Conservation (phyloP, 73 alveolate species). For the Symbiodinium natans region DNA sequence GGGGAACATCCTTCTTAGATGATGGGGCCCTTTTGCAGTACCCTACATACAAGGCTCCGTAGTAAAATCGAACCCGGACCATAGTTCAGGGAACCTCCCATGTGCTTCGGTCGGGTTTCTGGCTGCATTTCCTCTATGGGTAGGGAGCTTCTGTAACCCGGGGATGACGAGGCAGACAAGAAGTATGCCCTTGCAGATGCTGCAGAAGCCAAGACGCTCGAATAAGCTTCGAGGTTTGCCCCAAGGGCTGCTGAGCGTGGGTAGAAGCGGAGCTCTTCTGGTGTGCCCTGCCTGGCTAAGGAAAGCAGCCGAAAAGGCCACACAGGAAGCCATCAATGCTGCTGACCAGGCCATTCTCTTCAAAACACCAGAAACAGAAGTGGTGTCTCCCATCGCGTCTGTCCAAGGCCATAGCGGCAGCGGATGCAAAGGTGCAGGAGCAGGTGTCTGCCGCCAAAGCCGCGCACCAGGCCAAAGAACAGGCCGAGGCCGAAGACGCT, state of each 20-base stretch:
- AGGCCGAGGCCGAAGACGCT: constrained; percentile 31
- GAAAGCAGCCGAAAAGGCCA: constrained; percentile 84
- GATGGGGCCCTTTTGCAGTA: no score
- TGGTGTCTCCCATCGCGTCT: neutral
- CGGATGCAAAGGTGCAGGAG: constrained; percentile 32
- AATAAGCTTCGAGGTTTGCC: neutral
- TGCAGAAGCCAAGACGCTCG: constrained; percentile 26
- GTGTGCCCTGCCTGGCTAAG: neutral
- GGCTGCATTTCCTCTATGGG: no score
- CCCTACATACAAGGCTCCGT: no score
- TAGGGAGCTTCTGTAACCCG: no score
- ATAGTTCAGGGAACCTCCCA: no score
- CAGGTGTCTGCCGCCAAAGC: constrained; percentile 22
- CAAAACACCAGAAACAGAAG: neutral
- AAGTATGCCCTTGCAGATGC: constrained; percentile 25
- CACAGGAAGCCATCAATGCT: constrained; percentile 6
- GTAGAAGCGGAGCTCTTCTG: neutral
- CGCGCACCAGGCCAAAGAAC: constrained; percentile 17
- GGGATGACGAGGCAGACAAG: constrained; percentile 19
- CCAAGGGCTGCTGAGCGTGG: neutral
- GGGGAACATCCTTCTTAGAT: no score
- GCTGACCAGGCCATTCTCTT: constrained; percentile 12
- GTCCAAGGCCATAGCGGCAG: constrained; percentile 45
- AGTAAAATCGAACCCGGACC: no score
- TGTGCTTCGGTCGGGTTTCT: no score